Base-by-base conservation (phyloP, 192 early-diverging fungal species). In the Anaeromyces robustus region DNA sequence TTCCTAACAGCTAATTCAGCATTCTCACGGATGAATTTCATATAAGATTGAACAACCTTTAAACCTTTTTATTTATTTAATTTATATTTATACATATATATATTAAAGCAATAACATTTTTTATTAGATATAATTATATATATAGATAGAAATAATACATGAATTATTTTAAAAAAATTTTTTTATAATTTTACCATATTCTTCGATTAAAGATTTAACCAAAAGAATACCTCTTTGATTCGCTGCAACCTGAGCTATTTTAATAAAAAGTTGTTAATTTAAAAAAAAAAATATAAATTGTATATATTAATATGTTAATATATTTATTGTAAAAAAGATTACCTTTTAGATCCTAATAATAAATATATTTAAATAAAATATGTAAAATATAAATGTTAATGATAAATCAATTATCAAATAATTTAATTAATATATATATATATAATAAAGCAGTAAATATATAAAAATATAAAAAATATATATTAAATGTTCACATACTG, bases 201-300 rank as follows among this genome's bases (percentile, higher is more conserved):
- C 95, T 12, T 83, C 81, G 81, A 97, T 96, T 80, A 99, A 85
- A 4, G 87, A 85, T 82, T 90, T 89, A 28, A 97, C 90, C 29
- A 99, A 90, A 2, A 83, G 82, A 77, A 99, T 97, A 13, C 97
- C 97, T 77, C 93, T 90, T 79, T 97, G 93, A 85, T 99, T 99
- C 34, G 97, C 97, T 17, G 97, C 97, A 77, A 97, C 92, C 81
- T 99, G 97, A 13, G 97, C 97, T 83, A 22, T n/a, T 34, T 11
- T 68, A 18, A 13, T 14, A 29, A 22, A 30, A 6, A 6, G 11
- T 32, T 7, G 3, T 6, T 77, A 77, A 12, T 6, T 77, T n/a
- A 30, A 6, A 77, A 77, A 6, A 30, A 30, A 77, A 29, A 30
- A 30, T 29, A 30, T 6, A 77, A 77, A 30, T 77, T 6, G 11